Base-by-base conservation (phyloP, 2,329 filamentous ascomycete genomes). In the Phialophora tarda region DNA sequence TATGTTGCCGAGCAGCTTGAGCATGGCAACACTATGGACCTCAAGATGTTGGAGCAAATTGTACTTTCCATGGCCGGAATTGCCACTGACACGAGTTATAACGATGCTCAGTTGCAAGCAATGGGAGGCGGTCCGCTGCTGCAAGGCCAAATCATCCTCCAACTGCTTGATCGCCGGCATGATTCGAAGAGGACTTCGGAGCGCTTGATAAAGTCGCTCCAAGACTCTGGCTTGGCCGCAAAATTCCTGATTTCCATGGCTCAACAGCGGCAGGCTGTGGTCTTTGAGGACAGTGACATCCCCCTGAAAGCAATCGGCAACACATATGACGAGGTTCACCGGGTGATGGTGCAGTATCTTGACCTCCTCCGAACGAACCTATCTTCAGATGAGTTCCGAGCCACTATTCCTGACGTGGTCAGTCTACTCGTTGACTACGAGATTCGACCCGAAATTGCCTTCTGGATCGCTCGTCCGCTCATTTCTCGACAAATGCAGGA, bases 11-110 rank as follows among this genome's bases (percentile, higher is more conserved):
- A 92, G 67, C 93, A 97, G 76, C 85, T 99, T 4, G 86, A 88
- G 58, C 85, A 85, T 58, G 91, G 93, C 69, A 96, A 96, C 72
- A 90, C 93, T 0, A 96, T 91, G 10, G 93, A 98, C 76, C 83
- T 99, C 38, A 92, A 97, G 69, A 91, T 99, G 67, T 82, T 99
- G 50, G 91, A 95, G 75, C 92, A 98, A 74, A 86, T 99, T 67
- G 90, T 98, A 59, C 88, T 88, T 41, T 91, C 91, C 2, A 98
- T 99, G 95, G 92, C 92, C 21, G 96, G 96, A 54, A 93, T 99
- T 66, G 89, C 94, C 12, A 89, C 93, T 3, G 90, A 94, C 67
- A 86, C 89, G 60, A 92, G 93, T 74, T 94, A 97, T 74, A 97
- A 92, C 32, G 94, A 99, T 72, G 82, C 89, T 21, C 93, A 97